phyloP scores from a whole-genome alignment of 2,329 filamentous ascomycete species.

The Catunica adiposa region DNA sequence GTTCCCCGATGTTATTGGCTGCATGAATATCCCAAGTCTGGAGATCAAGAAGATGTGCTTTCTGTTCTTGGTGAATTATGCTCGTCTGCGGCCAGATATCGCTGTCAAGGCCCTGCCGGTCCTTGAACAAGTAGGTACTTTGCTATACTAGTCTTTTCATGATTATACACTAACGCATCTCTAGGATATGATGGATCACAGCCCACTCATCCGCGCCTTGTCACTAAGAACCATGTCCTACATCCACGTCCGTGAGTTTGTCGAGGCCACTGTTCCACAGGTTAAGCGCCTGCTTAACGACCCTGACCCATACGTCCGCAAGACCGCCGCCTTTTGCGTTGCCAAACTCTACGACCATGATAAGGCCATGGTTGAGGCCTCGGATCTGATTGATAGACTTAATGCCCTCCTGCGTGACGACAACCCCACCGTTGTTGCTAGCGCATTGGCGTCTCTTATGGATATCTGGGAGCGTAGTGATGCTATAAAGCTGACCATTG shows the following conservation, averaged over 20 bases:
- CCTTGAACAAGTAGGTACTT: constrained; percentile 38
- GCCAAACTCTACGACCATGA: constrained; percentile 98
- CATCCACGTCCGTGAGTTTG: constrained; percentile 88
- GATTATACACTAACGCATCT: constrained; percentile 14
- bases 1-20: constrained; percentile 86
- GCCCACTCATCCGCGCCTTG: constrained; percentile 80
- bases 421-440: constrained; percentile 93
- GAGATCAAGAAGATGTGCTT: constrained; percentile 99
- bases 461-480: constrained; percentile 98
- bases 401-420: constrained; percentile 86
- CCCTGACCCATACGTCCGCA: constrained; percentile 85
- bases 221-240: constrained; percentile 93
- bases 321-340: constrained; percentile 90
- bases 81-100: constrained; percentile 82
- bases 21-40: constrained; percentile 85
- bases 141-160: background rate
- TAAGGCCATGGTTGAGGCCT: constrained; percentile 70
- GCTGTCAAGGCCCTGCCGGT: constrained; percentile 85
- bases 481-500: constrained; percentile 93
- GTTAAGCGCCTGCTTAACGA: constrained; percentile 74
- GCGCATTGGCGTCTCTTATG: constrained; percentile 76
- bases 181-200: constrained; percentile 83
- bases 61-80: constrained; percentile 92
- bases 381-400: constrained; percentile 79
- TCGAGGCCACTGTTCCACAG: constrained; percentile 73